Base-by-base conservation (phyloP, 1,284 basidiomycete genomes). In the Microstroma glucosiphilum region DNA sequence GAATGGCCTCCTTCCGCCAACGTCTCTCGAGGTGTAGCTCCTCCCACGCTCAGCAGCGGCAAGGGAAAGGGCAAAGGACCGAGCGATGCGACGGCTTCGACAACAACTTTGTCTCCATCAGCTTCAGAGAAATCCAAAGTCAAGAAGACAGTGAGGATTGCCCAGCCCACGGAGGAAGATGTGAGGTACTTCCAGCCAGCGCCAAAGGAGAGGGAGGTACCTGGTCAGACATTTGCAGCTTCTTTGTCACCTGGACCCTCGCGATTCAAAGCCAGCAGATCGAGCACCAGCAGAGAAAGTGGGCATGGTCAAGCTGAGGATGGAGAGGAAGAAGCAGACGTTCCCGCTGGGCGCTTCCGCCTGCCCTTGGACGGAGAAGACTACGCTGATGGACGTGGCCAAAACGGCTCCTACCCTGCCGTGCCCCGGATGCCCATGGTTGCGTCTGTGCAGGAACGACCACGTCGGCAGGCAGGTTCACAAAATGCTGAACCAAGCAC, bases 131-230 rank as follows among this genome's bases (percentile, higher is more conserved):
- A 17, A 12, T 6, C 6, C 43, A n/a, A 12, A 17, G 43, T 12
- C 12, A 54, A 48, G 46, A 54, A 54, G 51, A 19, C 51, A 6
- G 51, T 54, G 8, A 54, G 25, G 51, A 54, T 54, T 15, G 51
- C 51, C 25, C 51, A 17, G 15, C 21, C 51, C 6, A 23, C 17
- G 19, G 21, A 54, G 51, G 21, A 54, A 19, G 51, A 54, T 19
- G 51, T 54, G 25, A 19, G 51, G 21, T 54, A 54, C 21, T 54
- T 19, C 25, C 21, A 54, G 51, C 51, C 51, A 23, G 13, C 51
- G 2, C 51, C 51, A 21, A 17, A 13, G 51, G 17, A 54, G 25
- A 54, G 51, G 43, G 43, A 54, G n/a, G 21, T 25, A 25, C 17
- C 25, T 4, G 30, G 30, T 37, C 30, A 37, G 3, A 37, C 30